Base-by-base conservation (phyloP, 2,329 filamentous ascomycete species). In the Paraconiothyrium brasiliense region DNA sequence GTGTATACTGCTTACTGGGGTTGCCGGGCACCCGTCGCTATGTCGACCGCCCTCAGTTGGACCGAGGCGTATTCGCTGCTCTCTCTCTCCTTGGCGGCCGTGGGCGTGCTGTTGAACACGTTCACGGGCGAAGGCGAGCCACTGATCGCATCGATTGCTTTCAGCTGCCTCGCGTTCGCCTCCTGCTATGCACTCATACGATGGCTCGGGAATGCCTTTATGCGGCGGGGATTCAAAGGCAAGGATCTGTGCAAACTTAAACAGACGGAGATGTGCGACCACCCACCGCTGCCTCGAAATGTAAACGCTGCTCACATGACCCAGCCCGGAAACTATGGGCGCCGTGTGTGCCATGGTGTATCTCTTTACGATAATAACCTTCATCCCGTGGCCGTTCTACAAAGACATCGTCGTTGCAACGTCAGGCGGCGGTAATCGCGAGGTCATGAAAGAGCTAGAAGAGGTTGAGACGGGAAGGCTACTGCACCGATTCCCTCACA, bases 381-480 rank as follows among this genome's bases (percentile, higher is more conserved):
- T 99, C 78, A 93, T 98, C 61, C 95, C 95, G 0, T 97, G 97
- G 79, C 92, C 94, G 1, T 98, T 99, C 79, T 98, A 97, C 84
- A 97, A 97, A 81, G 94, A 98, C 77, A 96, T 99, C 68, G 94
- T 97, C 30, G 92, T 93, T 16, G 93, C 94, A 43, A 98, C 95
- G 22, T 97, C 93, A 67, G 95, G 94, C 65, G 94, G 93, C 66
- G 94, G 94, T 52, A 97, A 97, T 79, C 86, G 92, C 66, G 94
- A 97, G 81, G 89, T 95, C 6, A 91, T 96, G 13, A 80, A 93
- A 71, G 87, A 92, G 75, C 82, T 88, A 48, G 86, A 90, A 66
- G 84, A 92, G 65, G 88, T 94, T 62, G 90, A 96, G 78, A 89
- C 89, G 67, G 95, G 94, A 57, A 89, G 94, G 60, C 89, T 96